A percentile compares a stretch with the other conserved stretches of the same genome.
These are phyloP conservation scores for Termitomyces sp. DNA, from an alignment of 768 basidiomycete species.

Conservation along the genomic window DNA sequence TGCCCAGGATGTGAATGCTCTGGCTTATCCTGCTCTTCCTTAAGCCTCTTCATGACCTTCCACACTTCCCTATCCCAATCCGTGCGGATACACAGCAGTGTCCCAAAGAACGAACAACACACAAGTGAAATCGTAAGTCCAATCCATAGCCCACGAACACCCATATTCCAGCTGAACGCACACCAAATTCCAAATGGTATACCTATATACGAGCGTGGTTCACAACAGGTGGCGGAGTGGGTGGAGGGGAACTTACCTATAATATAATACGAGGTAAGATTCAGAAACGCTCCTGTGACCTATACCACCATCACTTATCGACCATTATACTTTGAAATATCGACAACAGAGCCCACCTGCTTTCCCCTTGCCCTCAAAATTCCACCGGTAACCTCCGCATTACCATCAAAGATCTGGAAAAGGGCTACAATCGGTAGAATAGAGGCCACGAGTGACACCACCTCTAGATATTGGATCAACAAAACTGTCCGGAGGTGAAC, in stretches of 20 bases:
- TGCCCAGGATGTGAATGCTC: no score
- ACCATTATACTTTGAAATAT: no score
- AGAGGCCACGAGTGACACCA: background rate
- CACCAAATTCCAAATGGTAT: background rate
- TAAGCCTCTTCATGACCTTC: no score
- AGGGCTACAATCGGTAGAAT: background rate
- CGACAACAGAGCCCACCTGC: background rate
- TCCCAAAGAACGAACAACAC: no score
- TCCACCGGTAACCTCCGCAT: background rate
- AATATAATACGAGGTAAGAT: background rate
- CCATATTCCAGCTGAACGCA: no score
- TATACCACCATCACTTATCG: background rate
- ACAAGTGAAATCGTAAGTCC: no score
- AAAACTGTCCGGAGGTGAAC: background rate
- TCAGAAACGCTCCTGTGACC: background rate
- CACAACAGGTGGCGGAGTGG: no score
- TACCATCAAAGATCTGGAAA: background rate
- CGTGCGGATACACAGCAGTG: no score
- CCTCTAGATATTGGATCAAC: background rate
- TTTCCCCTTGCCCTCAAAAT: background rate
- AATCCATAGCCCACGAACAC: no score
- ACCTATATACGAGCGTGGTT: background rate
- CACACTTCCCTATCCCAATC: no score
- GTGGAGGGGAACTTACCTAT: background rate
- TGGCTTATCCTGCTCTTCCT: no score